These are phyloP conservation scores for Exidia glandulosa DNA, from an alignment of 768 basidiomycete species.

Conservation along the genomic window DNA sequence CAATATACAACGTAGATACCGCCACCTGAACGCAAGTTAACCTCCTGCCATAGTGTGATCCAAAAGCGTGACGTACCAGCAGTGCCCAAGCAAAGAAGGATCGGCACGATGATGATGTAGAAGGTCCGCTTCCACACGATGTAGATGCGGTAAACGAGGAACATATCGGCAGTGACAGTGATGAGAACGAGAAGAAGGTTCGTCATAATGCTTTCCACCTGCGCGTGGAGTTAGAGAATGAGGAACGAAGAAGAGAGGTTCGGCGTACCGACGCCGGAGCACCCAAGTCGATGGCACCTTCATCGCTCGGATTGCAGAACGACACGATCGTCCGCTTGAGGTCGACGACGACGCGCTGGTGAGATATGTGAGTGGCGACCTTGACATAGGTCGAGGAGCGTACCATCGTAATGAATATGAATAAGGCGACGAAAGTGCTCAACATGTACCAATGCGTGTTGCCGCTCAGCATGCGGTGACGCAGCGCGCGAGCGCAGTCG, in stretches of 20 bases:
- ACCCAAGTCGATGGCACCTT: not conserved
- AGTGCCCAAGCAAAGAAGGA: constrained; percentile 20
- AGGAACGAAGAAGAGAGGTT: not conserved
- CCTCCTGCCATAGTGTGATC: not conserved
- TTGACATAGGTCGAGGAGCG: not conserved
- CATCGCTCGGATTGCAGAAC: not conserved
- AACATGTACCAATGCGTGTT: not conserved
- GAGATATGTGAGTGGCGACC: not conserved
- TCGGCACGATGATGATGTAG: constrained; percentile 19
- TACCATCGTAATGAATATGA: not conserved
- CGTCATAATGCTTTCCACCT: not conserved
- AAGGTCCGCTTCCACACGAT: constrained; percentile 24
- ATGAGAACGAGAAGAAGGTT: not conserved
- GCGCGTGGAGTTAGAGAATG: not conserved
- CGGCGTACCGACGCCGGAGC: not conserved
- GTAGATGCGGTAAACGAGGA: constrained; percentile 19
- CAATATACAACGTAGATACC: not conserved
- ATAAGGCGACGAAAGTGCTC: not conserved
- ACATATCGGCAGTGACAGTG: not conserved
- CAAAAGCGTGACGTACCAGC: constrained; percentile 14
- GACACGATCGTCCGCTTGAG: not conserved
- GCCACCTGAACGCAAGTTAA: not conserved
- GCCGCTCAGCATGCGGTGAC: not conserved
- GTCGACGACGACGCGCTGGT: not conserved
- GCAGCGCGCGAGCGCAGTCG: not conserved